phyloP scores from a whole-genome alignment of 768 basidiomycete genomes.

The Podaxis sp. region DNA sequence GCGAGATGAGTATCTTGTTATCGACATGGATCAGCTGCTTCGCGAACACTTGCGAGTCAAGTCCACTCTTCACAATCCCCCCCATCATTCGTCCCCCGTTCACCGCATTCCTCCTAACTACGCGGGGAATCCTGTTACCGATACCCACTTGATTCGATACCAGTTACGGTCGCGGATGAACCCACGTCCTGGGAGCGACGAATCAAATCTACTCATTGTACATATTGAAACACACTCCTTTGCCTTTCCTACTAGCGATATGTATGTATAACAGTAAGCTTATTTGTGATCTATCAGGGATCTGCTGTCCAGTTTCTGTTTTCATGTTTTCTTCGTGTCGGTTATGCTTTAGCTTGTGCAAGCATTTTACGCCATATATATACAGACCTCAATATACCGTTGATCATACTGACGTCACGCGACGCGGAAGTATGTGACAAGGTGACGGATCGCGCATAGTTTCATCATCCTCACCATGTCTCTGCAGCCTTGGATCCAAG shows the following conservation, averaged over 20 bases:
- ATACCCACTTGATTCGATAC: conserved; percentile 11
- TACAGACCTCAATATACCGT: neutral
- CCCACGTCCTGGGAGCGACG: neutral
- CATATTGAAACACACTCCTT: conserved; percentile 11
- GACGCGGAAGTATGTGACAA: conserved; percentile 8
- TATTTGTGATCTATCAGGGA: conserved; percentile 13
- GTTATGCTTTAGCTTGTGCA: neutral
- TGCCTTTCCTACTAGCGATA: neutral
- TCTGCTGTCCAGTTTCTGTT: conserved; percentile 4
- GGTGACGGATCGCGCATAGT: neutral
- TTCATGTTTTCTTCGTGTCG: neutral
- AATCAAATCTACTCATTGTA: neutral
- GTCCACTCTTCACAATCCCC: neutral
- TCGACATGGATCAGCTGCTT: neutral
- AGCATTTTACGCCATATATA: neutral
- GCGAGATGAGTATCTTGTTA: neutral
- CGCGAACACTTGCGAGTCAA: conserved; percentile 5
- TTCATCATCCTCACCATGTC: conserved; percentile 1
- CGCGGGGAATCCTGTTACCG: neutral
- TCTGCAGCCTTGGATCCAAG: conserved; percentile 54
- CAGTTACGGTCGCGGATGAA: neutral
- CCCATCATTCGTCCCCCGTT: neutral
- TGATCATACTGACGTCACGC: conserved; percentile 5
- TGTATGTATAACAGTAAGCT: conserved; percentile 13
- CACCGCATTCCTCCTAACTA: neutral